Evolutionary conservation across 2,329 filamentous ascomycete species (phyloP).

Genomic region (Pestalotiopsis sp.): DNA sequence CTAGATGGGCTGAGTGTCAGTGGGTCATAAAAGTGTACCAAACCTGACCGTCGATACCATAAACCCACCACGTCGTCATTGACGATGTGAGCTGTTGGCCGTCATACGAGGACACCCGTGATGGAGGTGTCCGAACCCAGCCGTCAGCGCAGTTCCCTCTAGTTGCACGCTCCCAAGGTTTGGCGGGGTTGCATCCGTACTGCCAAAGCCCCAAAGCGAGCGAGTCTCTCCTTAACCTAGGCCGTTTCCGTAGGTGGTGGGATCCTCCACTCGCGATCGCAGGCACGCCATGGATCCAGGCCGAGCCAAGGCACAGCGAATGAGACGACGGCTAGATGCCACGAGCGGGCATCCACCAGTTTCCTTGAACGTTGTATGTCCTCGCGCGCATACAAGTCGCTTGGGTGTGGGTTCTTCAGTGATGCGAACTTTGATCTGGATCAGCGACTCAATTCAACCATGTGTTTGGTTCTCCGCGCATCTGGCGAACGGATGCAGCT

Average conservation of each 20-base stretch:
- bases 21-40: background rate
- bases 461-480: background rate
- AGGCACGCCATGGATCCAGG: background rate
- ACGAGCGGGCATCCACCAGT: constrained; percentile 34
- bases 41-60: background rate
- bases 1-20: background rate
- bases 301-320: constrained; percentile 32
- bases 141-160: background rate
- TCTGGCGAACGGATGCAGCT: background rate
- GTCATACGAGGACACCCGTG: background rate
- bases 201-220: background rate
- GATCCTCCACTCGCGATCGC: background rate
- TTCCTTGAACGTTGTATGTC: background rate
- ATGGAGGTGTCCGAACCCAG: constrained; percentile 4
- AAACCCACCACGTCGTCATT: background rate
- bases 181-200: constrained; percentile 1
- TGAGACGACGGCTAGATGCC: constrained; percentile 39
- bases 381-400: background rate
- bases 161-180: background rate
- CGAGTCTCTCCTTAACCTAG: background rate
- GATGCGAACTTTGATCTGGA: background rate
- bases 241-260: background rate
- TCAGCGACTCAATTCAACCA: constrained; percentile 5
- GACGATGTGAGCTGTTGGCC: background rate
- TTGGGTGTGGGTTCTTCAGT: background rate